Evolutionary conservation across 495 filamentous ascomycete species (phyloP).

Genomic region (Geoglossum glabrum): DNA sequence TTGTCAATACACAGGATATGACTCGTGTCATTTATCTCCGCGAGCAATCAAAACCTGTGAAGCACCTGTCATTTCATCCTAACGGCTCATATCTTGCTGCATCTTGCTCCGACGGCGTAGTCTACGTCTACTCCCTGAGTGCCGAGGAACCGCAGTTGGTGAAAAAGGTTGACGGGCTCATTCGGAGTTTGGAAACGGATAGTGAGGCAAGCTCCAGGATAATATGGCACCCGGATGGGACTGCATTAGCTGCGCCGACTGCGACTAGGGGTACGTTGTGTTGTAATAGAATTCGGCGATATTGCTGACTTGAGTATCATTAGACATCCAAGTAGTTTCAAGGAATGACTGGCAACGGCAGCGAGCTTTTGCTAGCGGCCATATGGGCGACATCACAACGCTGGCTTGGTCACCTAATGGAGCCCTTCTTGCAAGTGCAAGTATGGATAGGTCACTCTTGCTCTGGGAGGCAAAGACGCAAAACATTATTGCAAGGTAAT

Average conservation of each 20-base stretch:
- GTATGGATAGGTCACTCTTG: conserved; percentile 59
- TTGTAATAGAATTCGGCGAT: background rate
- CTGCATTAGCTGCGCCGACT: conserved; percentile 73
- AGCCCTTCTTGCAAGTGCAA: conserved; percentile 63
- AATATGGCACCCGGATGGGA: conserved; percentile 87
- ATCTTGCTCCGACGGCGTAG: conserved; percentile 67
- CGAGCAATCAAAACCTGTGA: conserved; percentile 64
- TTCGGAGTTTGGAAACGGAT: conserved; percentile 57
- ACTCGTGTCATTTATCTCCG: conserved; percentile 50
- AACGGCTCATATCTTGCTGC: conserved; percentile 56
- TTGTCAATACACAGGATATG: conserved; percentile 66
- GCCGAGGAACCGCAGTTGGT: conserved; percentile 64
- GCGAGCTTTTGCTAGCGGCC: conserved; percentile 51
- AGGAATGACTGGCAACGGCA: conserved; percentile 73
- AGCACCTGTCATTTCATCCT: conserved; percentile 77
- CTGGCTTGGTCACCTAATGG: conserved; percentile 90
- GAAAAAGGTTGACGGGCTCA: conserved; percentile 67
- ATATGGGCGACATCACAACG: conserved; percentile 71
- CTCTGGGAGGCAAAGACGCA: conserved; percentile 85
- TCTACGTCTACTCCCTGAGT: conserved; percentile 75
- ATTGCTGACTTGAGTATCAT: background rate
- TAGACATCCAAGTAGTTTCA: conserved; percentile 70
- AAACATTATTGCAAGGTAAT: conserved; percentile 36
- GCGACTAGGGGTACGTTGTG: conserved; percentile 30
- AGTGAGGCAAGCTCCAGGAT: conserved; percentile 55